Base-by-base conservation (phyloP, 2,329 filamentous ascomycete genomes). In the Fusarium acutatum region DNA sequence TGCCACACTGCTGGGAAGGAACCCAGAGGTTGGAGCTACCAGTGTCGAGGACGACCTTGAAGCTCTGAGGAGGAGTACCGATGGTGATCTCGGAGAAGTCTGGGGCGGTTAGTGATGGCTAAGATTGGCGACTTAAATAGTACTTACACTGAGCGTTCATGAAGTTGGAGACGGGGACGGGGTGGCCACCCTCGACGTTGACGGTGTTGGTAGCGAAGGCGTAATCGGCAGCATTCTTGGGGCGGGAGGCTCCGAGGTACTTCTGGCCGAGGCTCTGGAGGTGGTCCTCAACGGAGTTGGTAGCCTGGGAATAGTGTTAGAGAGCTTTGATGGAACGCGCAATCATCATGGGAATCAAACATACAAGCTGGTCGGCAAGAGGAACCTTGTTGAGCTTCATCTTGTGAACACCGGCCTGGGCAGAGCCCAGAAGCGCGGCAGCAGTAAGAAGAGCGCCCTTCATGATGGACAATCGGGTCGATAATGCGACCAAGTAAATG, bases 1-100 rank as follows among this genome's bases (percentile, higher is more conserved):
- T 98, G 81, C 90, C 92, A 84, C 97, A 99, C 81, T 94, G 88
- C 64, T 90, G 88, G 30, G 95, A 97, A 43, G 97, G 97, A 69
- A 99, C 95, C 97, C 97, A 99, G 73, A 99, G 90, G 88, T 99
- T 99, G 83, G 96, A 98, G 89, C 95, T 98, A 79, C 96, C 96
- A 34, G 96, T 99, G 84, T 99, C 96, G 74, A 99, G 92, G 74
- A 99, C 93, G 77, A 99, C 97, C 90, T 99, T 99, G 91, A 99
- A 99, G 77, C 86, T 89, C 87, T 99, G 96, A 38, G 96, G 92
- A 75, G 96, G 96, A 54, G 92, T 96, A 75, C 96, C 96, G 82
- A 99, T 90, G 78, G 91, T 89, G 83, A 99, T 98, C 84, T 98
- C 95, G 77, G 96, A 97, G 90, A 97, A 99, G 88, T 99, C 95